Evolutionary conservation across 805 yeast species (phyloP), one percentile per base, ranked within the genome.

Genomic region (Hemisphaericaspora nanyangensis): DNA sequence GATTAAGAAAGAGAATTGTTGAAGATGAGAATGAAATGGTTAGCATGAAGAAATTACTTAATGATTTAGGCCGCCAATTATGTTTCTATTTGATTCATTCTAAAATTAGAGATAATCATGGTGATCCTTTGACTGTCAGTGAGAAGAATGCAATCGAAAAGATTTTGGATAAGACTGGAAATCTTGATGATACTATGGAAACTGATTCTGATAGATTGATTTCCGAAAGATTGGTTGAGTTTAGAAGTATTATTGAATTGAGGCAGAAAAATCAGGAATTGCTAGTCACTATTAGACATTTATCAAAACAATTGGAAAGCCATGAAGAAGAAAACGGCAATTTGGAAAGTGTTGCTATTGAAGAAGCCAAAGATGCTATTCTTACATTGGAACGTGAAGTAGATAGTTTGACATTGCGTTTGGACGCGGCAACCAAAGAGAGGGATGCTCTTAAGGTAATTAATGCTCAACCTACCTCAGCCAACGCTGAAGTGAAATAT

Each of bases 51-150:
- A 76, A 73, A 40, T 79, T 82, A 46, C 75, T 82, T 31, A 63
- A 72, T 20, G 97, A 91, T 52, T 64, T 91, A 29, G 85, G 95
- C 6, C 78, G 80, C 31, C 98, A 91, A 56, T 74, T 93, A n/a
- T 87, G 85, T 48, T 74, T 72, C 35, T 69, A 89, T 27, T 68
- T 91, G 28, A 74, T 83, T 12, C 87, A 85, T 52, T 68, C 85
- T 2, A 70, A 79, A 20, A 64, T 83, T 1, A 71, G 79, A 33
- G 76, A 72, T 10, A 72, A 70, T 36, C 65, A 76, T n/a, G 77
- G 77, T 27, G 68, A 65, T 29, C 85, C 91, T 7, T 62, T 91
- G 27, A 74, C 84, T 5, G 58, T 69, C 0, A 76, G 76, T 11
- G 96, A 91, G 51, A 72, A 74, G 46, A 68, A 67, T n/a, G 80